Evolutionary conservation across 768 basidiomycete genomes (phyloP), one percentile per base, ranked within the genome.

Genomic region (Atractiella rhizophila): DNA sequence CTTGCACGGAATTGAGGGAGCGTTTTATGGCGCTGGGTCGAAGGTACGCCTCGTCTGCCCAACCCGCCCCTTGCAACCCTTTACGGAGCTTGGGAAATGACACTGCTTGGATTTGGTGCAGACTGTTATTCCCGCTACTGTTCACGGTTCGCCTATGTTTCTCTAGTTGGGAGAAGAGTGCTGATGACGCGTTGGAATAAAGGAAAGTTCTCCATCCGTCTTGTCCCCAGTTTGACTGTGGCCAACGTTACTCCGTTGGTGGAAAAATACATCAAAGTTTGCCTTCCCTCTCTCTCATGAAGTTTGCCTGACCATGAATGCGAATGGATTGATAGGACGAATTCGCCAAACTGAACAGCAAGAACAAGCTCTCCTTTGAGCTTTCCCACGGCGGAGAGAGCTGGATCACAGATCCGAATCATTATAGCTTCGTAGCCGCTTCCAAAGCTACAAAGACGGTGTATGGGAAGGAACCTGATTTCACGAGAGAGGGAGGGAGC

Each of bases 161-260:
- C 16, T 28, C 24, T 8, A 15, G 15, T 19, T 24, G 24, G 19
- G 0, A 8, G 11, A 2, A 19, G 16, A 23, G 19, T 27, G 13
- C 18, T 31, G 33, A 10, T 16, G 16, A 23, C 13, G 16, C 28
- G 21, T 6, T 25, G n/a, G 19, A 15, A 19, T n/a, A 4, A 68
- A 27, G 85, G 85, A 32, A 91, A 91, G 60, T 96, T 91, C 66
- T 85, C 81, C 53, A 78, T 96, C 58, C 77, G 86, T 65, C 76
- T 58, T 23, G 85, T 91, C 0, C 83, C 86, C 6, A 74, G 82
- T 37, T 78, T 88, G 57, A 76, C 74, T 0, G 79, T 83, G 2
- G 76, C 74, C 6, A 59, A 58, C 12, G 68, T 86, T 47, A 67
- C 74, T 46, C 69, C 70, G 9, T 63, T 81, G 33, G 83, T 88